Evolutionary conservation across 495 filamentous ascomycete species (phyloP), one percentile per base, ranked within the genome.

Genomic region (Jackrogersella multiformis): DNA sequence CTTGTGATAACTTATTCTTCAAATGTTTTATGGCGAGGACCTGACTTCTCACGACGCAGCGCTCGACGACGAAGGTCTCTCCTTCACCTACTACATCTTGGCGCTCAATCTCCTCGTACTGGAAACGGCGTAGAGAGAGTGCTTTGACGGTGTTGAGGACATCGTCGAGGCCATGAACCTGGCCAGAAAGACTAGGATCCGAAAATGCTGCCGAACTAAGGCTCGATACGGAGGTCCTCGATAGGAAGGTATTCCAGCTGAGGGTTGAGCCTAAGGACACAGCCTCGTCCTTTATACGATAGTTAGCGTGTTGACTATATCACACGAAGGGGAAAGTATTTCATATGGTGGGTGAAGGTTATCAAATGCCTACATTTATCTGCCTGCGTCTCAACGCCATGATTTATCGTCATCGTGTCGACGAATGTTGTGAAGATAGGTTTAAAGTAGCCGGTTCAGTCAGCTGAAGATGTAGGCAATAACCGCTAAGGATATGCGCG

Each of bases 21-120:
- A 78, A 60, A 26, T 68, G 66, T 49, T 78, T 77, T 18, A 76
- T 64, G 10, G 76, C 76, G 23, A 77, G 62, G 4, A 76, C 53
- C 28, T 72, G 62, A 18, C 64, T 63, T 41, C 66, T 63, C 21
- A 74, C 66, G 18, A 71, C 59, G 60, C 73, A 75, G 51, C 66
- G 57, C 15, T 71, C 64, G 15, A 79, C 77, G 36, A 58, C 24
- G 53, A 74, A 79, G 3, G 76, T 73, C 52, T 72, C 74, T 20
- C 77, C 77, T 56, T 74, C 76, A 9, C 73, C 76, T 1, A 79
- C 48, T 3, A 66, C 54, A 20, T 49, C 62, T 30, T 64, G 45
- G n/a, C 73, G 64, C 26, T 76, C 66, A 24, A 79, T 49, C n/a
- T 73, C 73, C 34, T 69, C 63, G 44, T 48, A 61, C 4, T 30